Conservation (phyloP, 2,329 filamentous ascomycete species). For the Pseudopithomyces maydicus region DNA sequence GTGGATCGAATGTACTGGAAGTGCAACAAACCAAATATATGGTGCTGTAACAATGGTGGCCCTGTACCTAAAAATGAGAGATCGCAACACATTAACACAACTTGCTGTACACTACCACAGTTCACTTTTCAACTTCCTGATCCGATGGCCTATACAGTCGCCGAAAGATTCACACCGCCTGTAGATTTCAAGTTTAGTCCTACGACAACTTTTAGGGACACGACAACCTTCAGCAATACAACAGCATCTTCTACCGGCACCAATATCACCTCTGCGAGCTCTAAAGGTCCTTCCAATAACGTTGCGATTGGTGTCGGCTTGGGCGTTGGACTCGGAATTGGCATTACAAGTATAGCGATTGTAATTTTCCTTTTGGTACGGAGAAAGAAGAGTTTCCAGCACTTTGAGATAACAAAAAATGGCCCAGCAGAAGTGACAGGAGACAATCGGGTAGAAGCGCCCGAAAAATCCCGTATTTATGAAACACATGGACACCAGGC, state of each 20-base stretch:
- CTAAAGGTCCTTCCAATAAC: neutral
- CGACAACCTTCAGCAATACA: too few species aligned
- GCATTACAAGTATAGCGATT: neutral
- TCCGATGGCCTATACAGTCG: neutral
- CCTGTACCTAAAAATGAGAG: neutral
- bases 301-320: neutral
- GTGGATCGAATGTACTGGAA: neutral
- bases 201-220: too few species aligned
- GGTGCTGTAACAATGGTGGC: constrained; percentile 1
- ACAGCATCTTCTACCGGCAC: neutral
- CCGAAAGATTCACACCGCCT: neutral
- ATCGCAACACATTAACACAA: neutral
- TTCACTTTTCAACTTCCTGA: neutral
- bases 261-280: neutral
- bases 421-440: neutral
- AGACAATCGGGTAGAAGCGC: too few species aligned
- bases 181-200: too few species aligned
- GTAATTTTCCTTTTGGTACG: neutral
- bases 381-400: neutral
- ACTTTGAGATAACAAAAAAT: neutral
- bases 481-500: neutral
- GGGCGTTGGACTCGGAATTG: neutral
- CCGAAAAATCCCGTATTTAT: too few species aligned
- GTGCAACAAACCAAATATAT: neutral
- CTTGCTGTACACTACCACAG: neutral